Evolutionary conservation across 164 flowering plant species (phyloP).

Genomic region (Chimonanthus salicifolius): DNA sequence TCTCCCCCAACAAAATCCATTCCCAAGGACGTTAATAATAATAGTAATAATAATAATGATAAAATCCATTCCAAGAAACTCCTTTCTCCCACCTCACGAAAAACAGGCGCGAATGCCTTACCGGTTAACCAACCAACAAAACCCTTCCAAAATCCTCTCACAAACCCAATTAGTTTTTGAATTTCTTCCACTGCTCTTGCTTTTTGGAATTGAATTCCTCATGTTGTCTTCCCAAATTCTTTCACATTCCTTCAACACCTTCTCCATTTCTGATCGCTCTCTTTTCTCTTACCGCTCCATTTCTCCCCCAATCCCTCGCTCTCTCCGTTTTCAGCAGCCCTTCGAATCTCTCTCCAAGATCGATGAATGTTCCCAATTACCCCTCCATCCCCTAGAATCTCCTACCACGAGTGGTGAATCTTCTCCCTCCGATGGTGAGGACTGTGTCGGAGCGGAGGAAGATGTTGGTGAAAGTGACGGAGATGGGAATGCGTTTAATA

Average conservation of each 20-base stretch:
- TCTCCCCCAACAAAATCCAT: background rate
- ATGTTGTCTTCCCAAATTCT: background rate
- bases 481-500: slow-evolving; percentile 3
- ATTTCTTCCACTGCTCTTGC: slow-evolving; percentile 9
- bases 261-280: slow-evolving; percentile 1
- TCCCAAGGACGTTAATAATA: too few relatives aligned
- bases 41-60: too few relatives aligned
- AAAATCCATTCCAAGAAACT: too few relatives aligned
- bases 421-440: background rate
- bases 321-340: slow-evolving; percentile 7
- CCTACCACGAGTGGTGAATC: slow-evolving; percentile 2
- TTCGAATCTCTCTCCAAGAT: background rate
- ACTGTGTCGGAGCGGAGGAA: background rate
- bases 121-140: too few relatives aligned
- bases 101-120: too few relatives aligned
- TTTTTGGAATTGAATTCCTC: background rate
- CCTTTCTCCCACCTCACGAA: too few relatives aligned
- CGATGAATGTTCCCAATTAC: slow-evolving; percentile 8
- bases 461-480: background rate
- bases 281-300: slow-evolving; percentile 1
- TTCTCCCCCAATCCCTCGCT: slow-evolving; percentile 5
- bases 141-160: background rate
- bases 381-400: slow-evolving; percentile 5
- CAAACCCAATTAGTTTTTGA: background rate
- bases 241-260: background rate